Evolutionary conservation across 2,329 filamentous ascomycete genomes (phyloP), one percentile per base, ranked within the genome.

Genomic region (Alternaria sp.): DNA sequence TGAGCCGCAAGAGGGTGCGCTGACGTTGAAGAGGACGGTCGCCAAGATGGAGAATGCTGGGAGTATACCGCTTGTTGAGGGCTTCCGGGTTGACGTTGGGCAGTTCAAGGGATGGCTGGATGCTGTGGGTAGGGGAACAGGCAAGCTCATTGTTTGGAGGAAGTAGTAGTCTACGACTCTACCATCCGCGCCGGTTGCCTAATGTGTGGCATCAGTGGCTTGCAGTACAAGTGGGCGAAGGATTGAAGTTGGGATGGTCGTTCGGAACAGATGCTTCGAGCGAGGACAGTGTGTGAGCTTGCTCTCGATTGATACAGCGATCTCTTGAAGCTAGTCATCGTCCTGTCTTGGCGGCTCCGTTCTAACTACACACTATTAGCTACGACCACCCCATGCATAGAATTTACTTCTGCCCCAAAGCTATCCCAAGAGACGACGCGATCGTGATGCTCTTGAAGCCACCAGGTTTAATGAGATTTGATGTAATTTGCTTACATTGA

Each of bases 121-220:
- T 30, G 72, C 70, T 15, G 68, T 74, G 40, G 73, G 66, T 2
- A 62, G n/a, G 61, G 74, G 74, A 1, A 7, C 50, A 40, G 74
- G 69, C 5, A 73, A 74, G 64, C 43, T 74, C 9, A 62, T 75
- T 13, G 40, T 73, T 77, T 88, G 68, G 68, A 64, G 46, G 53
- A 61, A 69, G 51, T 61, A 32, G 13, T 23, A 21, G 30, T 23
- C 49, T 52, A 19, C 5, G 5, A 25, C 9, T 21, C 36, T 23
- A 36, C 19, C 23, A 23, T 23, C 19, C 28, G 49, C 8, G 13
- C 19, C 6, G 19, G 19, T 36, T 15, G 28, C 32, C 28, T 10
- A 40, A 4, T 1, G 3, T 15, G 19, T 40, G 30, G 13, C n/a
- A 0, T 0, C 36, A 40, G 5, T 10, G 36, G 36, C 19, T 15